These are phyloP conservation scores for Septoria linicola DNA, from an alignment of 2,329 filamentous ascomycete genomes.

Conservation along the genomic window DNA sequence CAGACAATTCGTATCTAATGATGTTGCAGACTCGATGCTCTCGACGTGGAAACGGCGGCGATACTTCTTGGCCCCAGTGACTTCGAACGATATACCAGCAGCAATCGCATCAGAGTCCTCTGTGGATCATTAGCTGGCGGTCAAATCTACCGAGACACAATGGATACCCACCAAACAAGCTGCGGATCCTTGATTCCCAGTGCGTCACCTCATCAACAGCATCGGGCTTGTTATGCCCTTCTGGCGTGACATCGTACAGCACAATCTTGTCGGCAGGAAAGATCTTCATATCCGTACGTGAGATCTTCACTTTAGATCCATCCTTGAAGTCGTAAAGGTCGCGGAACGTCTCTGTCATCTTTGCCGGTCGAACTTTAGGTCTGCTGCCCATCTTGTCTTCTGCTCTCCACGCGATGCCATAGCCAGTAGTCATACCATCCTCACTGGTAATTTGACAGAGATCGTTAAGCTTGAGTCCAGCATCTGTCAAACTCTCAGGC, in stretches of 20 bases:
- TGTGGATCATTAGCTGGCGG: neutral
- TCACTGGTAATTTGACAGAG: constrained; percentile 53
- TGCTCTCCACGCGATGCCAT: constrained; percentile 64
- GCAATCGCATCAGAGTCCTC: constrained; percentile 59
- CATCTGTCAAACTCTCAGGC: constrained; percentile 54
- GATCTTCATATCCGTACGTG: constrained; percentile 52
- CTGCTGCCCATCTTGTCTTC: constrained; percentile 50
- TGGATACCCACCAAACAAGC: constrained; percentile 10
- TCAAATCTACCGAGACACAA: neutral
- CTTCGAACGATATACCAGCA: constrained; percentile 69
- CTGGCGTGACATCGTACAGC: constrained; percentile 58
- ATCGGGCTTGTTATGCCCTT: constrained; percentile 29
- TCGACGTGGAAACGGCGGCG: constrained; percentile 62
- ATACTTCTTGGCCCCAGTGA: constrained; percentile 53
- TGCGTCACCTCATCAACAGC: constrained; percentile 37
- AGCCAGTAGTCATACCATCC: constrained; percentile 46
- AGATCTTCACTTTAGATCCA: constrained; percentile 65
- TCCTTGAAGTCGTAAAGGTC: constrained; percentile 71
- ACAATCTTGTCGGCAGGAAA: constrained; percentile 59
- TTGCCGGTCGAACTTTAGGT: constrained; percentile 67
- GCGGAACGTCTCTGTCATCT: constrained; percentile 70
- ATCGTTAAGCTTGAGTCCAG: constrained; percentile 59
- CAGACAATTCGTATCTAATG: constrained; percentile 20
- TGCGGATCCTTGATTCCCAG: constrained; percentile 32
- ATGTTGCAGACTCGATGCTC: constrained; percentile 49